phyloP scores from a whole-genome alignment of 129 eudicot genomes.

The Cynara cardunculus region DNA sequence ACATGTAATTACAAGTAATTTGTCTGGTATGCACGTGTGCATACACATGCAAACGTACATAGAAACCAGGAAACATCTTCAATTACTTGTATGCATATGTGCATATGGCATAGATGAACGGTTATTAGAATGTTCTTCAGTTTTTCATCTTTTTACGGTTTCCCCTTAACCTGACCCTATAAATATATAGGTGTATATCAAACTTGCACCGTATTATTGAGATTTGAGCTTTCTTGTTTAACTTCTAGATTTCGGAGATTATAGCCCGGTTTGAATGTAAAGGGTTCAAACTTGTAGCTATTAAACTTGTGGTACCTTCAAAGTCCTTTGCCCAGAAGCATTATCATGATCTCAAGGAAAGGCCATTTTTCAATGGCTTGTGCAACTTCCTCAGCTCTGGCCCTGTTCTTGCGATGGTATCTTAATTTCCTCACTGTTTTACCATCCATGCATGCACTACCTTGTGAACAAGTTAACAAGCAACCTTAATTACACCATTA shows the following conservation, averaged over 20 bases:
- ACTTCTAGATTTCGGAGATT: constrained; percentile 82
- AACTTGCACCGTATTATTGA: not conserved
- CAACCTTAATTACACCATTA: not conserved
- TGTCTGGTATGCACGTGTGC: no score
- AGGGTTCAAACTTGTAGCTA: constrained; percentile 93
- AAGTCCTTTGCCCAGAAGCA: constrained; percentile 95
- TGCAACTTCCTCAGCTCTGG: constrained; percentile 98
- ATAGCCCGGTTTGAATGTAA: constrained; percentile 85
- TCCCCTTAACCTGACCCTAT: no score
- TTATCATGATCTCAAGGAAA: constrained; percentile 86
- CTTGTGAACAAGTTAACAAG: not conserved
- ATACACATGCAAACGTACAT: no score
- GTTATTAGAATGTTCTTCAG: no score
- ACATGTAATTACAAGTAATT: no score
- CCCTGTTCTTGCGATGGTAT: constrained; percentile 95
- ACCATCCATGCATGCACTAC: not conserved
- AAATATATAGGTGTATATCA: not conserved
- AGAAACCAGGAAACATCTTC: no score
- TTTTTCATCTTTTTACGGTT: no score
- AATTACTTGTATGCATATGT: no score
- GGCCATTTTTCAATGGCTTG: constrained; percentile 86
- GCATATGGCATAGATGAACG: no score
- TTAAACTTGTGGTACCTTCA: constrained; percentile 78
- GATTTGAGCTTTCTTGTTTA: not conserved
- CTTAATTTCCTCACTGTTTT: not conserved